Evolutionary conservation across 768 basidiomycete genomes (phyloP).

Genomic region (Psilocybe tampanensis): DNA sequence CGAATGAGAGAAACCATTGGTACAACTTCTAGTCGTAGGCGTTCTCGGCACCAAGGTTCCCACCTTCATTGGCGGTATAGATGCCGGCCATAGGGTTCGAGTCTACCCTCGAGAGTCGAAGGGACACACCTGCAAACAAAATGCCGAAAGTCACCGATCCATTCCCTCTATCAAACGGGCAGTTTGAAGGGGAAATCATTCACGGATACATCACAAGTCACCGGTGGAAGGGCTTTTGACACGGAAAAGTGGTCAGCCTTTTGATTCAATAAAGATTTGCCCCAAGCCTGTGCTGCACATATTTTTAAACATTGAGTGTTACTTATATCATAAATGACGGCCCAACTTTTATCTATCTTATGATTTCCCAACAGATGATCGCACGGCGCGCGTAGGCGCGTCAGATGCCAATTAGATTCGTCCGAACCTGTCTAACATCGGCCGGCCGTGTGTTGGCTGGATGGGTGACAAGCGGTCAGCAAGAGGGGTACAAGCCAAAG

Average conservation of each 20-base stretch:
- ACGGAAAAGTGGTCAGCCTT: neutral
- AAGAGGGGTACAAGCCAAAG: neutral
- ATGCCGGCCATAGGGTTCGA: no score
- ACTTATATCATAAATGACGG: neutral
- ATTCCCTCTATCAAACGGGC: no score
- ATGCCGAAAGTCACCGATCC: no score
- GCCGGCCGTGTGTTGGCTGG: conserved; percentile 10
- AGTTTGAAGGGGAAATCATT: neutral
- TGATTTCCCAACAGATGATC: neutral
- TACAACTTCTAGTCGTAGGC: neutral
- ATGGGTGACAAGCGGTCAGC: neutral
- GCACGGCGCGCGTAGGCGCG: neutral
- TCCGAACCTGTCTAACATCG: conserved; percentile 9
- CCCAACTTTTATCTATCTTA: neutral
- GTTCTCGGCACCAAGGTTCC: neutral
- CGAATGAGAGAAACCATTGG: neutral
- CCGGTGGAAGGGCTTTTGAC: neutral
- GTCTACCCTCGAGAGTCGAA: no score
- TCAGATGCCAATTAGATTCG: conserved; percentile 9
- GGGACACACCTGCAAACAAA: no score
- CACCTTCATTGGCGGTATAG: neutral
- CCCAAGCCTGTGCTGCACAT: neutral
- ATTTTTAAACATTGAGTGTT: neutral
- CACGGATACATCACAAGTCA: neutral
- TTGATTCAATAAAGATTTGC: neutral